Conservation (phyloP, 2,329 filamentous ascomycete species). For the Diaporthe australafricana region DNA sequence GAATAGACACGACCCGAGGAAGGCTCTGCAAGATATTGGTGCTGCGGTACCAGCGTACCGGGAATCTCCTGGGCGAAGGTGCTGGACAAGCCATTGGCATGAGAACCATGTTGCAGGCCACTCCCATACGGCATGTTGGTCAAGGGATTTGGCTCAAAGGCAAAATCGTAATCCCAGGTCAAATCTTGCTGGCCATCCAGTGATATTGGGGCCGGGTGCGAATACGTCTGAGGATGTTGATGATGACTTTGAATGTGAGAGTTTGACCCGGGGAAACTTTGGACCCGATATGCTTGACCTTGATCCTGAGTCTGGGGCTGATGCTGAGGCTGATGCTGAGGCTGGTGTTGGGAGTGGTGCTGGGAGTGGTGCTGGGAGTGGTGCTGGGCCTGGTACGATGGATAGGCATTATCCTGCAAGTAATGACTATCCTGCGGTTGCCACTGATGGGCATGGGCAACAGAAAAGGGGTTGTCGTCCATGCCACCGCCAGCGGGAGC, state of each 20-base stretch:
- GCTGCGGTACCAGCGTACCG: constrained; percentile 27
- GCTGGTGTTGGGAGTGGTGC: not conserved
- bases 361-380: not conserved
- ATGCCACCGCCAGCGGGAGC: constrained; percentile 24
- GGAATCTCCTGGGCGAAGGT: constrained; percentile 30
- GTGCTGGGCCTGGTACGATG: constrained; percentile 26
- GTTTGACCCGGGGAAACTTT: constrained; percentile 26
- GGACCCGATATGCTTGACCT: constrained; percentile 30
- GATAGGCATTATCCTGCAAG: constrained; percentile 19
- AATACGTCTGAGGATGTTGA: constrained; percentile 34
- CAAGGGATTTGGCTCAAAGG: constrained; percentile 29
- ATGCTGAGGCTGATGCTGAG: not conserved
- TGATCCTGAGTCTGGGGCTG: constrained; percentile 13
- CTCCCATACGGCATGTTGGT: constrained; percentile 15
- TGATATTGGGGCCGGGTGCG: constrained; percentile 20
- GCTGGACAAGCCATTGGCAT: constrained; percentile 18
- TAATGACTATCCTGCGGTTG: constrained; percentile 33
- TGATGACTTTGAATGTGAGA: constrained; percentile 31
- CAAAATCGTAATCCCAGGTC: constrained; percentile 35
- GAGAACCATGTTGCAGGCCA: constrained; percentile 29
- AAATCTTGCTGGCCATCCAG: constrained; percentile 29
- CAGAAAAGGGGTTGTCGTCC: constrained; percentile 29
- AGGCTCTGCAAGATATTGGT: constrained; percentile 28
- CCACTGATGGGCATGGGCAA: constrained; percentile 36
- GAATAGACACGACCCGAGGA: constrained; percentile 12